phyloP scores from a whole-genome alignment of 2,329 filamentous ascomycete genomes.

The Trichoderma sp. region DNA sequence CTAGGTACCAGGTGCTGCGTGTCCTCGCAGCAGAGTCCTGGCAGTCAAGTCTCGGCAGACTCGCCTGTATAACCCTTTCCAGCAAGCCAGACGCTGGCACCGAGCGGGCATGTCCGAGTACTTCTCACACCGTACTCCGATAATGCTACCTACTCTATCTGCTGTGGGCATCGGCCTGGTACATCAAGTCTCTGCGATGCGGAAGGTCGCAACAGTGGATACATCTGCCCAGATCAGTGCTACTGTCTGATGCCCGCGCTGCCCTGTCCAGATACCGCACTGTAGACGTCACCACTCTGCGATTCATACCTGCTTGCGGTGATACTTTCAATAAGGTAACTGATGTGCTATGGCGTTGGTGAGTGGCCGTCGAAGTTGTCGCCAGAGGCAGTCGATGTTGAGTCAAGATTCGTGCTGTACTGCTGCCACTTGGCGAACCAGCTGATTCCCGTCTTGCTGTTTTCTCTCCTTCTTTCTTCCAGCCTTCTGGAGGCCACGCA shows the following conservation, averaged over 20 bases:
- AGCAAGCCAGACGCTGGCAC: background rate
- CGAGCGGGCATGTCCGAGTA: background rate
- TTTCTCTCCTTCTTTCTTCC: background rate
- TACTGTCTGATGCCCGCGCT: background rate
- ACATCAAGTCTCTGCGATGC: background rate
- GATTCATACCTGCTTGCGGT: background rate
- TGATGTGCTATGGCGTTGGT: background rate
- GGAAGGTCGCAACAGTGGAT: constrained; percentile 7
- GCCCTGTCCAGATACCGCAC: background rate
- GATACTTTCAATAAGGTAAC: background rate
- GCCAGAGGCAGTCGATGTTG: background rate
- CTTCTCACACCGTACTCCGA: constrained; percentile 7
- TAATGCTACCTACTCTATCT: constrained; percentile 9
- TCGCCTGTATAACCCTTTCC: background rate
- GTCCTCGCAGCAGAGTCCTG: background rate
- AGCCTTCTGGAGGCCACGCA: background rate
- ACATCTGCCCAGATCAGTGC: background rate
- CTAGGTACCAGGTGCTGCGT: no score
- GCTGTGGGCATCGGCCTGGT: background rate
- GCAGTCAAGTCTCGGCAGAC: background rate
- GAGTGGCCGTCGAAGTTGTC: background rate
- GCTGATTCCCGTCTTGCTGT: background rate
- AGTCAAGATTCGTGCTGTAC: background rate
- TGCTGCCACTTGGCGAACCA: background rate
- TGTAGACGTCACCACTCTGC: background rate